Base-by-base conservation (phyloP, 345 rosid species). In the Garcia nutans region DNA sequence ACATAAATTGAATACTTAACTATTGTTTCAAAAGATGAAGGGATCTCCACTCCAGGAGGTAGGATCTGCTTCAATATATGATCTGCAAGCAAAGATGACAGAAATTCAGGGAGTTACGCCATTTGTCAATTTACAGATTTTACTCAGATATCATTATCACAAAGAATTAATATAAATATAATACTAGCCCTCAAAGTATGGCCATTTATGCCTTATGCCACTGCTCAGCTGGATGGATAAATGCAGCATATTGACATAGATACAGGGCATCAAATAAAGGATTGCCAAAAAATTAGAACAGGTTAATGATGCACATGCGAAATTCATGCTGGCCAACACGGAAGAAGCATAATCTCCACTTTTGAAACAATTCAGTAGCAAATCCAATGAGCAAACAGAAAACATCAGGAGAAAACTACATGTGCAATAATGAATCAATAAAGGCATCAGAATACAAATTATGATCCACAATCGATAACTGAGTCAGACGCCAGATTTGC, bases 11-110 rank as follows among this genome's bases (percentile, higher is more conserved):
- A 82, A 84, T 80, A 91, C 94, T 88, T 84, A 91, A 86, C 97
- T 86, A 95, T 89, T 68, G 99, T 95, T 86, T 95, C 97, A 65
- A 96, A 93, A 49, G 98, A 96, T 62, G 99, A 88, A 75, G 99
- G 99, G 47, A 93, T 89, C 82, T 93, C 98, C 54, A 90, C 88
- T 76, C 97, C 97, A 64, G 84, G 83, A 60, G 99, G 99, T 72
- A 93, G 90, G 79, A 93, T 86, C 83, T 91, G 92, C 94, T 89
- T 91, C 86, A 95, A 65, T 72, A 96, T 78, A 61, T 96, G 91
- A 85, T 96, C 99, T 96, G 87, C 72, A 74, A 83, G 63, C 67
- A 71, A 69, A 62, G 8, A 57, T 70, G 65, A 74, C 10, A 15
- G 70, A 31, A 37, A 56, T 5, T 71, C 71, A 84, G 72, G 68